Percentiles rank a stretch among this genome's conserved stretches.
Evolutionary conservation across 306 rosid genomes (phyloP).

Genomic region (Canavalia ensiformis): DNA sequence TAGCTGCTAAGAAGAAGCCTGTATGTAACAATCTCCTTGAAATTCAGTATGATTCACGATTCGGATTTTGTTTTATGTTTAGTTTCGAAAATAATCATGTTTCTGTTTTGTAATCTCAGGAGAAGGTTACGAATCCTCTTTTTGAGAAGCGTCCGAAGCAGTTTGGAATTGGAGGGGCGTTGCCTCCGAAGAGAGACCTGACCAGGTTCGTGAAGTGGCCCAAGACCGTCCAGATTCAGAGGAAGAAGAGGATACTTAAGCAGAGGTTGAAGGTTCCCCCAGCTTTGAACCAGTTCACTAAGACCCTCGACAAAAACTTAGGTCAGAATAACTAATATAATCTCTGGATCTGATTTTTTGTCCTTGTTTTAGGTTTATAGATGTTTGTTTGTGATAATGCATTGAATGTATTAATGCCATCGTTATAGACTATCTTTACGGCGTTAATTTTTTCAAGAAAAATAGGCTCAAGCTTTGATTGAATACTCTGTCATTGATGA

Average conservation of each 20-base stretch:
- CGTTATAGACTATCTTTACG: neutral
- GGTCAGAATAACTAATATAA: conserved; percentile 42
- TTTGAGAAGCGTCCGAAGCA: conserved; percentile 79
- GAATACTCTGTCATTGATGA: neutral
- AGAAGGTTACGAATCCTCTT: conserved; percentile 70
- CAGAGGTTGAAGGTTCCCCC: conserved; percentile 85
- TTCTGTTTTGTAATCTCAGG: conserved; percentile 35
- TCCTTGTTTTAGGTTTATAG: neutral
- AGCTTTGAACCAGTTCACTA: conserved; percentile 80
- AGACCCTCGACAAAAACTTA: conserved; percentile 79
- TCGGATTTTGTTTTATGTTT: neutral
- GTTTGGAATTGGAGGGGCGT: conserved; percentile 84
- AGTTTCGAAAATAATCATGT: neutral
- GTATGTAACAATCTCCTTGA: conserved; percentile 2
- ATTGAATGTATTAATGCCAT: neutral
- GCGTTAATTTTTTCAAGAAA: neutral
- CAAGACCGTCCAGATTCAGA: conserved; percentile 62
- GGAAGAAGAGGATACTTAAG: conserved; percentile 76
- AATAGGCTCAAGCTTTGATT: neutral
- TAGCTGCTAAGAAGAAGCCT: conserved; percentile 63
- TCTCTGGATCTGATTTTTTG: neutral
- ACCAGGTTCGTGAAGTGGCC: conserved; percentile 81
- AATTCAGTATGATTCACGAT: neutral
- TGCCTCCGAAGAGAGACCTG: conserved; percentile 82
- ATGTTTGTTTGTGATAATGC: neutral